Base-by-base conservation (phyloP, 164 flowering plant genomes). In the Cinnamomum micranthum region DNA sequence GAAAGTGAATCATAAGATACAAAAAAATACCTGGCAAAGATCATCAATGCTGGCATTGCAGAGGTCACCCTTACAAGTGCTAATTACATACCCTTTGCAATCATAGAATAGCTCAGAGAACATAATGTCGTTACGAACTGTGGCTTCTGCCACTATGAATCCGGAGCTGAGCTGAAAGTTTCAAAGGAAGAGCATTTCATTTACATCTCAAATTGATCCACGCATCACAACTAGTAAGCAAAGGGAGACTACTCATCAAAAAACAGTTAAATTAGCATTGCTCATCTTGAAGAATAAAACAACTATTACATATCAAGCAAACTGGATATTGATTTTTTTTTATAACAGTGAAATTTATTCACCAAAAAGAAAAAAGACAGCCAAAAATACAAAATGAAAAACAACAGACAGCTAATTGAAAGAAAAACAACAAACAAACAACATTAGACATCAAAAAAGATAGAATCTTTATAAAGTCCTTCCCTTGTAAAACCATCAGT, bases 81-180 rank as follows among this genome's bases (percentile, higher is more conserved):
- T 84, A 77, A 87, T 76, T 10, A 85, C 82, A 69, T 86, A 95
- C 72, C 89, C 94, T 83, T 91, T 92, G 85, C 98, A 95, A 58
- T 95, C 97, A 50, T 70, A 75, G 80, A 89, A 92, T 77, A 89
- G 80, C 86, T 90, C 92, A 70, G 86, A 84, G 68, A 95, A 76
- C 66, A 77, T 79, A 60, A 80, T 79, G 67, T 87, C 82, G 31
- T 76, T 41, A 65, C 90, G 80, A 68, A 91, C 79, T 50, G 60
- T 78, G 52, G 86, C 80, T 82, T 95, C 98, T 2, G 92, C 91
- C 72, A 88, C 69, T 66, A 84, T 87, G 71, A 92, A 76, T 72
- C 92, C 95, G 68, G 87, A 74, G 76, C 90, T 89, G 70, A 95
- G 85, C 97, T 92, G 91, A 80, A 84, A 81, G 51, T 23, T 75